Conservation (phyloP, 164 flowering plant genomes). For the Magnolia changhungtana region DNA sequence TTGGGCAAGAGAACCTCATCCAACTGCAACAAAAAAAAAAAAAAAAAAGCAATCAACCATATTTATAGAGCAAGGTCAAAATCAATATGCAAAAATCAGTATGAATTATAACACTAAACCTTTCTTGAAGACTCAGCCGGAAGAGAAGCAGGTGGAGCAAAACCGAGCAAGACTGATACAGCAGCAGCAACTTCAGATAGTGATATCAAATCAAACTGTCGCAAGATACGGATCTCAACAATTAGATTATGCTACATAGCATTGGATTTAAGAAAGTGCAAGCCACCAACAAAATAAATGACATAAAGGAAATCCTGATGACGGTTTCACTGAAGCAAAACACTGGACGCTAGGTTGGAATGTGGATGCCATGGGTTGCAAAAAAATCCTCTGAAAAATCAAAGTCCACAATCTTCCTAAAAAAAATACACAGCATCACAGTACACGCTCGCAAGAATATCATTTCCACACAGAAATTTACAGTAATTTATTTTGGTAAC, state of each 20-base stretch:
- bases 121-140: constrained; percentile 32
- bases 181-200: constrained; percentile 73
- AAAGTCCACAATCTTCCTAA: no score
- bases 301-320: not conserved
- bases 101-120: constrained; percentile 5
- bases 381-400: no score
- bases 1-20: constrained; percentile 73
- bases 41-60: not conserved
- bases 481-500: not conserved
- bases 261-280: not conserved
- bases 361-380: not conserved
- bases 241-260: not conserved
- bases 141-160: constrained; percentile 70
- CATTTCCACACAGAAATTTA: no score
- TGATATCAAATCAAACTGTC: constrained; percentile 47
- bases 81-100: not conserved
- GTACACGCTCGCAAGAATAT: no score
- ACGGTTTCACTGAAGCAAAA: not conserved
- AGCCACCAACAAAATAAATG: not conserved
- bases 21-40: constrained; percentile 46
- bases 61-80: not conserved
- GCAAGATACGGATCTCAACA: constrained; percentile 9
- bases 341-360: not conserved
- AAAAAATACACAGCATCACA: no score
- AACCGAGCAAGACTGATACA: constrained; percentile 81